These are phyloP conservation scores for Neurospora hispaniola DNA, from an alignment of 495 filamentous ascomycete genomes.

Conservation along the genomic window DNA sequence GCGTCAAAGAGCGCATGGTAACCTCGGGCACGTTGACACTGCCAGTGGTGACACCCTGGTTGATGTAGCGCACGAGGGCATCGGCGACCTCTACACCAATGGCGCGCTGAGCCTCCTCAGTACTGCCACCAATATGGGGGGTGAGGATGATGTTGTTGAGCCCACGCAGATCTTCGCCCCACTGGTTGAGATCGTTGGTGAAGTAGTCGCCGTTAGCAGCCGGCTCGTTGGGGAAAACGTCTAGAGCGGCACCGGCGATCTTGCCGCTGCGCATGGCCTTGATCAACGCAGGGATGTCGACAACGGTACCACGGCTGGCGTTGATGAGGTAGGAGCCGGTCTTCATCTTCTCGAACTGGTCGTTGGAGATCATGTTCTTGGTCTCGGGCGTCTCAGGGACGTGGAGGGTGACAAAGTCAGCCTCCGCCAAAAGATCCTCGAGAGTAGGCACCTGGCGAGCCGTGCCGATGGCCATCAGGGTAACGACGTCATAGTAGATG, in stretches of 20 bases:
- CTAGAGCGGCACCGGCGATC: slow-evolving; percentile 86
- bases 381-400: slow-evolving; percentile 92
- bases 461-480: slow-evolving; percentile 86
- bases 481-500: slow-evolving; percentile 88
- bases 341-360: slow-evolving; percentile 83
- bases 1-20: slow-evolving; percentile 69
- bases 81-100: slow-evolving; percentile 91
- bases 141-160: slow-evolving; percentile 91
- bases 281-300: slow-evolving; percentile 89
- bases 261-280: slow-evolving; percentile 80
- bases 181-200: slow-evolving; percentile 68
- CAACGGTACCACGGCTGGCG: slow-evolving; percentile 82
- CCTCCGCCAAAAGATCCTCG: slow-evolving; percentile 58
- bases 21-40: slow-evolving; percentile 97
- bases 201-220: slow-evolving; percentile 93
- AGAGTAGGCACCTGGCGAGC: slow-evolving; percentile 72
- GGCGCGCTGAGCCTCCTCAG: slow-evolving; percentile 93
- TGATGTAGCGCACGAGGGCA: slow-evolving; percentile 84
- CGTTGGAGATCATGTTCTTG: slow-evolving; percentile 69
- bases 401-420: slow-evolving; percentile 90
- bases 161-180: slow-evolving; percentile 74
- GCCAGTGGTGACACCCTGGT: slow-evolving; percentile 76
- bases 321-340: slow-evolving; percentile 90
- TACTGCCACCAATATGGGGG: slow-evolving; percentile 94
- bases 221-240: slow-evolving; percentile 93